phyloP scores from a whole-genome alignment of 129 eudicot genomes.

The Gnaphalium uliginosum region DNA sequence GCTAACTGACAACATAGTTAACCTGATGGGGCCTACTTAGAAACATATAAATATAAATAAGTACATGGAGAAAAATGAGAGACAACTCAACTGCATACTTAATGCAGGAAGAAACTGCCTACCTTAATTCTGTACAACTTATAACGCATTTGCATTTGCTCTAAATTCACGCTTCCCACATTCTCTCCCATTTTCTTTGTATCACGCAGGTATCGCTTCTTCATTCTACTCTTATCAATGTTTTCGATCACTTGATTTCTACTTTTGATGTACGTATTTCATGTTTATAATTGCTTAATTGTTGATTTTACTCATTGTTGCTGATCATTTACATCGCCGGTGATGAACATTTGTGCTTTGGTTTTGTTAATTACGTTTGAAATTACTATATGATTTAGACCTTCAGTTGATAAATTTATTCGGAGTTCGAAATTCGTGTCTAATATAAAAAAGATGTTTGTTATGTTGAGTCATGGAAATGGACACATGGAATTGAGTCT shows the following conservation, averaged over 20 bases:
- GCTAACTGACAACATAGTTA: conserved; percentile 1
- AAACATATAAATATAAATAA: background rate
- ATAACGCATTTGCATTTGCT: conserved; percentile 14
- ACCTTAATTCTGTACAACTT: background rate
- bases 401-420: background rate
- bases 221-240: conserved; percentile 9
- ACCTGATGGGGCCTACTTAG: background rate
- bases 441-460: background rate
- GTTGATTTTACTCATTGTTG: background rate
- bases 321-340: conserved; percentile 22
- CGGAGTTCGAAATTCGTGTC: background rate
- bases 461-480: background rate
- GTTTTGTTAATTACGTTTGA: background rate
- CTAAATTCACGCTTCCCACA: conserved; percentile 19
- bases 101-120: conserved; percentile 7
- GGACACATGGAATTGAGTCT: no score
- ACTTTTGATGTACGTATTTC: background rate
- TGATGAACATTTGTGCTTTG: conserved; percentile 8
- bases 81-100: conserved; percentile 4
- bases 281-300: background rate
- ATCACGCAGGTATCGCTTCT: conserved; percentile 36
- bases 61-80: background rate
- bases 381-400: background rate
- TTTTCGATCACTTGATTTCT: conserved; percentile 25
- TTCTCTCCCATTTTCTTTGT: conserved; percentile 21